Percentiles rank a stretch among this genome's conserved stretches.
phyloP scores from a whole-genome alignment of 352 stramenopile species.

The Pythium utonaiense region DNA sequence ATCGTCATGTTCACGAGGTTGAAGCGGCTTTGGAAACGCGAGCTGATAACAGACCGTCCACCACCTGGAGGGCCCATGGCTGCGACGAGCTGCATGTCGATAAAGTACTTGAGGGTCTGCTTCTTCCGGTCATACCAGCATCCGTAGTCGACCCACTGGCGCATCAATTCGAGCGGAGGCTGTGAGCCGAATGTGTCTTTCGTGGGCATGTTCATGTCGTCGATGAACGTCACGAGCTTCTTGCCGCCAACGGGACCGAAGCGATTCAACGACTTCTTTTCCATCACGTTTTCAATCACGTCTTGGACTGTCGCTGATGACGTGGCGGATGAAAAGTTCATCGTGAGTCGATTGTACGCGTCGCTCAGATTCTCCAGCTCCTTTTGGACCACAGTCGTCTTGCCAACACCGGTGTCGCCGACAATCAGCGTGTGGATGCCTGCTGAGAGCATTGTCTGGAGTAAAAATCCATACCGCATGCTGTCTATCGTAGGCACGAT shows the following conservation, averaged over 20 bases:
- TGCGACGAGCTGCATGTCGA: constrained; percentile 89
- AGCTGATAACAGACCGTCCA: constrained; percentile 86
- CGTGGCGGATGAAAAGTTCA: constrained; percentile 91
- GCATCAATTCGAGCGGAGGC: constrained; percentile 86
- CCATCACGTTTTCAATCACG: constrained; percentile 90
- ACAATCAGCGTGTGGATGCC: constrained; percentile 86
- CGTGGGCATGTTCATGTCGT: constrained; percentile 92
- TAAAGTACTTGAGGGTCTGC: constrained; percentile 88
- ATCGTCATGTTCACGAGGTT: constrained; percentile 91
- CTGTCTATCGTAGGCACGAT: constrained; percentile 87
- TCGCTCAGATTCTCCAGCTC: constrained; percentile 81
- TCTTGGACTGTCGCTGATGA: constrained; percentile 84
- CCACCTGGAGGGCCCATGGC: constrained; percentile 87
- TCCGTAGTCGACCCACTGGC: constrained; percentile 91
- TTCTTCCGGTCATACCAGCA: constrained; percentile 93
- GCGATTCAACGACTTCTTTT: constrained; percentile 87
- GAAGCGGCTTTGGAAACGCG: constrained; percentile 89
- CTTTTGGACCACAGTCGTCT: constrained; percentile 82
- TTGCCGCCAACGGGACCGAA: constrained; percentile 87
- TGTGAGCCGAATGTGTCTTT: constrained; percentile 91
- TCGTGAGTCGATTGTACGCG: constrained; percentile 68
- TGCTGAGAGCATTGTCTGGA: constrained; percentile 71
- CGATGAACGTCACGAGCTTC: constrained; percentile 89
- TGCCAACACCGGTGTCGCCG: constrained; percentile 87
- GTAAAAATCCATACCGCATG: constrained; percentile 74